phyloP scores from a whole-genome alignment of 371 early-diverging fungal genomes.

The Actinomortierella ambigua region DNA sequence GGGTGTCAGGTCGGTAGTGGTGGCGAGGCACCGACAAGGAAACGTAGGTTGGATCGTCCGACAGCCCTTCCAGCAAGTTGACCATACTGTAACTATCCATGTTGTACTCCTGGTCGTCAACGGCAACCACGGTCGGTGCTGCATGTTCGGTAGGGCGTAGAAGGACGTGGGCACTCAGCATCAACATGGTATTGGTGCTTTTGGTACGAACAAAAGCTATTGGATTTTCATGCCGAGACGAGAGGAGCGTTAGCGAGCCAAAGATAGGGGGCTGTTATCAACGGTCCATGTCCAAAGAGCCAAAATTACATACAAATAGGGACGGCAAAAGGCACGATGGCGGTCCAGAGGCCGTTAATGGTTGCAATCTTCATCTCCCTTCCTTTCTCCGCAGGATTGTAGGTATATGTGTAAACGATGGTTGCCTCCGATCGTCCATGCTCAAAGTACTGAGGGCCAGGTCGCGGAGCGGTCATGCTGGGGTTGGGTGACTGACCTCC shows the following conservation, averaged over 20 bases:
- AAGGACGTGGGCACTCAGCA: slow-evolving; percentile 54
- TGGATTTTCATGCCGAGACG: no score
- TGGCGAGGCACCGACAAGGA: slow-evolving; percentile 26
- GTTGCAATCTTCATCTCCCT: slow-evolving; percentile 52
- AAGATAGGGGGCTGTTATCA: no score
- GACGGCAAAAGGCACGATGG: slow-evolving; percentile 59
- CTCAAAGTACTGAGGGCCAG: slow-evolving; percentile 9
- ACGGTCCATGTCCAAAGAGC: background rate
- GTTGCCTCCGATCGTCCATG: slow-evolving; percentile 47
- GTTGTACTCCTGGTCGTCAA: slow-evolving; percentile 57
- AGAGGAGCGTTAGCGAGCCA: no score
- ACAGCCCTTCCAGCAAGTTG: slow-evolving; percentile 61
- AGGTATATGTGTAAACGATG: slow-evolving; percentile 60
- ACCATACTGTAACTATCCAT: slow-evolving; percentile 62
- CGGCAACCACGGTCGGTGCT: slow-evolving; percentile 16
- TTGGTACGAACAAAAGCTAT: slow-evolving; percentile 56
- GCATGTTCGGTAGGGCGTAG: slow-evolving; percentile 53
- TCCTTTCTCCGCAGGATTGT: slow-evolving; percentile 57
- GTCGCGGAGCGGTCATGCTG: slow-evolving; percentile 8
- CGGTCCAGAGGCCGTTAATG: slow-evolving; percentile 56
- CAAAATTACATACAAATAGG: slow-evolving; percentile 60
- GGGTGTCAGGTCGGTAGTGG: slow-evolving; percentile 36
- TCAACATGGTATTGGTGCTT: slow-evolving; percentile 48
- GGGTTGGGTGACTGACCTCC: slow-evolving; percentile 10
- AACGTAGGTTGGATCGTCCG: slow-evolving; percentile 50